Conservation (phyloP, 768 basidiomycete species). For the Pleurotus giganteus region DNA sequence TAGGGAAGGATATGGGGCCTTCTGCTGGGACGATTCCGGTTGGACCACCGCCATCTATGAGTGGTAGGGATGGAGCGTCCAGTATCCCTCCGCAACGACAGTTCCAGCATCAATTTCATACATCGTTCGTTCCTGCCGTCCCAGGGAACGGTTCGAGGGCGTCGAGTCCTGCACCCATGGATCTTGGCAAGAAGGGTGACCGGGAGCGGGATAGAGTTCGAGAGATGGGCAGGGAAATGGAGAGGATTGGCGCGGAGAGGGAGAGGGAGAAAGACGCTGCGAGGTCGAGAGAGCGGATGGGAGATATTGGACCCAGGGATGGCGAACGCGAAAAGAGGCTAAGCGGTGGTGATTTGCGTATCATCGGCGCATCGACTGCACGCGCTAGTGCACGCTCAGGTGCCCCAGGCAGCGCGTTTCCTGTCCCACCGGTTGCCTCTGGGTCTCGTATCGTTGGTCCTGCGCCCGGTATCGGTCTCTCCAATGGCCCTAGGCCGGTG, state of each 20-base stretch:
- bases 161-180: conserved; percentile 1
- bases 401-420: not conserved
- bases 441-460: too few relatives aligned
- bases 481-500: not conserved
- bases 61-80: not conserved
- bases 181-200: not conserved
- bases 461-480: too few relatives aligned
- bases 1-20: conserved; percentile 5
- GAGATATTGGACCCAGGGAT: not conserved
- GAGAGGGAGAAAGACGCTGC: conserved; percentile 7
- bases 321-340: conserved; percentile 1
- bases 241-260: conserved; percentile 13
- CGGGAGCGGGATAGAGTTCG: not conserved
- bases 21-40: not conserved
- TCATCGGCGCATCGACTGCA: not conserved
- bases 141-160: conserved; percentile 2
- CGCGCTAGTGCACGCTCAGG: not conserved
- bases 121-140: conserved; percentile 24
- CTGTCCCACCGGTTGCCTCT: not conserved
- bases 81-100: conserved; percentile 22
- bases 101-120: conserved; percentile 30
- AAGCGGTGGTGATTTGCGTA: not conserved
- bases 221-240: not conserved
- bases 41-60: not conserved
- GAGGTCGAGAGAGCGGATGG: not conserved